Evolutionary conservation across 2,329 filamentous ascomycete species (phyloP).

Genomic region (Aureobasidium uvarum): DNA sequence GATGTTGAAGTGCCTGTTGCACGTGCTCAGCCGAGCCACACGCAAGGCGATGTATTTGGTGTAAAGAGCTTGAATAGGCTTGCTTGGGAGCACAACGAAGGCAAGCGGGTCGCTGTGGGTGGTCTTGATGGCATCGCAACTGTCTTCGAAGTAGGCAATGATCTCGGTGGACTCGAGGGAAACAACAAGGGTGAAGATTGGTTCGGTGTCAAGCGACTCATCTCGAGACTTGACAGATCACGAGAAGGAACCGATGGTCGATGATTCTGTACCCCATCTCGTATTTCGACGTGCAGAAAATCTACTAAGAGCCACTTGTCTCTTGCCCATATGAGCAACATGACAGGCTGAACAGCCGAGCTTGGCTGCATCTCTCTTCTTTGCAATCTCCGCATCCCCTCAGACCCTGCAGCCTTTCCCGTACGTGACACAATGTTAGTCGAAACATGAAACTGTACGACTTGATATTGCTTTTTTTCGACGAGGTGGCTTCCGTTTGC

Average conservation of each 20-base stretch:
- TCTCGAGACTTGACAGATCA: slow-evolving; percentile 65
- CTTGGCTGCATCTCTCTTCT: slow-evolving; percentile 20
- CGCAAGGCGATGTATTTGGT: slow-evolving; percentile 43
- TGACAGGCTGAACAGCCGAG: slow-evolving; percentile 14
- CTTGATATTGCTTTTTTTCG: not conserved
- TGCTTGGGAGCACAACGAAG: slow-evolving; percentile 89
- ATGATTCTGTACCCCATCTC: slow-evolving; percentile 17
- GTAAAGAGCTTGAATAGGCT: slow-evolving; percentile 85
- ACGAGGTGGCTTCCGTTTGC: not conserved
- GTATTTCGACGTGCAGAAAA: not conserved
- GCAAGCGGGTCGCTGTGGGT: slow-evolving; percentile 81
- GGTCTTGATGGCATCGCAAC: slow-evolving; percentile 88
- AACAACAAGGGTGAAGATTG: slow-evolving; percentile 80
- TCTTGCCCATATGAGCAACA: not conserved
- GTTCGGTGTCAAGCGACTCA: slow-evolving; percentile 86
- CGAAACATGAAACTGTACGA: slow-evolving; percentile 17
- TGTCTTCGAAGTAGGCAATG: slow-evolving; percentile 84
- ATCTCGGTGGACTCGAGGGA: slow-evolving; percentile 80
- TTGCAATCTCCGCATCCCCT: slow-evolving; percentile 7
- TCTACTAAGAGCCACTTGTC: not conserved
- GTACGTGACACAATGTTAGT: slow-evolving; percentile 18
- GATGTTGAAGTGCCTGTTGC: slow-evolving; percentile 91
- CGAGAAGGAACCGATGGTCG: slow-evolving; percentile 32
- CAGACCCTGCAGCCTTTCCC: slow-evolving; percentile 2
- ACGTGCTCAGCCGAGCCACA: slow-evolving; percentile 54